Percentiles rank a stretch among this genome's conserved stretches.
These are phyloP conservation scores for Stylonectria norvegica DNA, from an alignment of 2,329 filamentous ascomycete species.

Conservation along the genomic window DNA sequence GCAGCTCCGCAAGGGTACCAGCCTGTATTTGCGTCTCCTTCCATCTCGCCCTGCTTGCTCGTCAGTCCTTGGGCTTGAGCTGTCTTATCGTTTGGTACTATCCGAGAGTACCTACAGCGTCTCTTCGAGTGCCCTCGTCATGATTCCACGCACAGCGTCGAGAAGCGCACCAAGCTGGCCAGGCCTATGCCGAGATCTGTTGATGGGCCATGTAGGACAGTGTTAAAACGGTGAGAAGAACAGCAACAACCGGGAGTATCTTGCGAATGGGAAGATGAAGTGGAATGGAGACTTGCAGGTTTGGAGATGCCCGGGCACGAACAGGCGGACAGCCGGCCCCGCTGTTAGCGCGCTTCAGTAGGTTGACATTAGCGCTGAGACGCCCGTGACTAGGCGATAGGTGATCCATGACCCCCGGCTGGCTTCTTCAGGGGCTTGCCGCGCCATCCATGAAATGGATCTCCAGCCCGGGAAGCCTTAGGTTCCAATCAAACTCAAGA, in stretches of 20 bases:
- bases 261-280: neutral
- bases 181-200: neutral
- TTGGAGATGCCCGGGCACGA: too few species aligned
- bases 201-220: neutral
- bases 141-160: constrained; percentile 8
- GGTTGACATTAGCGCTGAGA: neutral
- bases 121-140: constrained; percentile 39
- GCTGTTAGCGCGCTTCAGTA: neutral
- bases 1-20: constrained; percentile 58
- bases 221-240: neutral
- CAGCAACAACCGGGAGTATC: too few species aligned
- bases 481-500: too few species aligned
- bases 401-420: too few species aligned
- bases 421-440: neutral
- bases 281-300: neutral
- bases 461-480: too few species aligned
- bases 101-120: constrained; percentile 31
- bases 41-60: constrained; percentile 60
- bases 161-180: neutral
- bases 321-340: neutral
- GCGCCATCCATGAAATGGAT: neutral
- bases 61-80: constrained; percentile 19
- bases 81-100: constrained; percentile 3
- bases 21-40: constrained; percentile 57
- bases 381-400: neutral